Conservation (phyloP, 495 filamentous ascomycete genomes). For the Chaetomium cochliodes region DNA sequence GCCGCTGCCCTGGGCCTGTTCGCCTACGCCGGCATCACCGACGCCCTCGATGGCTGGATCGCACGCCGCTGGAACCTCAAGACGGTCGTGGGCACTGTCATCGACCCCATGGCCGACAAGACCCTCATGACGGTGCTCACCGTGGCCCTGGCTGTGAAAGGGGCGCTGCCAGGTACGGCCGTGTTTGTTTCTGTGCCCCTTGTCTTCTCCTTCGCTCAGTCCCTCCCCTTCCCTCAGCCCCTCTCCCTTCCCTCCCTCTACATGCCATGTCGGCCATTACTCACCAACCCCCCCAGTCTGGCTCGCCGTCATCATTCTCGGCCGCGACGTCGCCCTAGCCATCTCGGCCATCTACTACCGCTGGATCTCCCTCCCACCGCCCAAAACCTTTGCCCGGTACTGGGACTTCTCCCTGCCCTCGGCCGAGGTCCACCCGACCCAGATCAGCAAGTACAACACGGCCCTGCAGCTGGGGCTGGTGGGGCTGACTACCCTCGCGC, state of each 20-base stretch:
- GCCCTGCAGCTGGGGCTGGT: conserved; percentile 76
- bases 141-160: conserved; percentile 76
- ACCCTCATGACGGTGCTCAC: conserved; percentile 89
- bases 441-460: conserved; percentile 88
- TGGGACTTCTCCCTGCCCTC: conserved; percentile 96
- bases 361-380: conserved; percentile 87
- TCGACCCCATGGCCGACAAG: conserved; percentile 97
- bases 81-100: conserved; percentile 93
- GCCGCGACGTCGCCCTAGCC: conserved; percentile 82
- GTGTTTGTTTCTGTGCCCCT: too few species aligned
- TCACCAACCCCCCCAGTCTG: conserved; percentile 56
- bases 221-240: too few species aligned
- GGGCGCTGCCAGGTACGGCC: conserved; percentile 67
- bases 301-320: conserved; percentile 83
- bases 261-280: neutral
- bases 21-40: conserved; percentile 86
- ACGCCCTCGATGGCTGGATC: conserved; percentile 89
- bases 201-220: conserved; percentile 7
- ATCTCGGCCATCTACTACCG: conserved; percentile 90
- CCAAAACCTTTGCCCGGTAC: conserved; percentile 89
- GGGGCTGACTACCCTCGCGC: conserved; percentile 71
- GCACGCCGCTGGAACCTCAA: conserved; percentile 81
- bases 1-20: conserved; percentile 77
- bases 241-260: too few species aligned
- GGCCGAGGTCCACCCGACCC: conserved; percentile 89